A percentile compares a stretch with the other conserved stretches of the same genome.
These are phyloP conservation scores for Talaromyces funiculosus DNA, from an alignment of 2,329 filamentous ascomycete genomes.

Conservation along the genomic window DNA sequence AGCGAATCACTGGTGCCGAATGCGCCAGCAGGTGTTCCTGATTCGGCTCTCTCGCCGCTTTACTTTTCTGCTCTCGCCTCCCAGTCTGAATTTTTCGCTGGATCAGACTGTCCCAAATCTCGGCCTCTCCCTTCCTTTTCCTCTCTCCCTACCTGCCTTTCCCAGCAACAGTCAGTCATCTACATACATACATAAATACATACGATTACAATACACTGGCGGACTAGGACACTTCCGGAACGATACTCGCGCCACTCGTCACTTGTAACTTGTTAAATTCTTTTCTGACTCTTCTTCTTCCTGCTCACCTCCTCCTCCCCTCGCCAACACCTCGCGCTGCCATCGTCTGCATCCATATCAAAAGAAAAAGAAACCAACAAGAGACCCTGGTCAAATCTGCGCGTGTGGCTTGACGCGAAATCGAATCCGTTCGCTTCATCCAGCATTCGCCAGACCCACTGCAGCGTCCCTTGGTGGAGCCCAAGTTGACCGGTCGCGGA, in stretches of 20 bases:
- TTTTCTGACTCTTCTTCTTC: background rate
- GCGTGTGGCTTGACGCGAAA: conserved; percentile 31
- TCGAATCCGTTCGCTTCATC: conserved; percentile 18
- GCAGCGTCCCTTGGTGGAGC: conserved; percentile 27
- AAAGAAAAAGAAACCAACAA: background rate
- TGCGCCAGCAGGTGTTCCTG: background rate
- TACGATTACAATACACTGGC: background rate
- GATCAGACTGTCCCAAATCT: background rate
- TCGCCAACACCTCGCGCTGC: conserved; percentile 3
- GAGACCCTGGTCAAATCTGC: conserved; percentile 9
- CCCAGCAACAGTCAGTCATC: background rate
- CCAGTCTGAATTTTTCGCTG: background rate
- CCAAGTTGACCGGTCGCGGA: conserved; percentile 35
- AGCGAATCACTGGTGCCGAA: background rate
- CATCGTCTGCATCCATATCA: background rate
- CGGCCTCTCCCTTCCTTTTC: background rate
- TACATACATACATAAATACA: no score
- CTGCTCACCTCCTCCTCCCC: conserved; percentile 6
- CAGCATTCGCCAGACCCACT: conserved; percentile 32
- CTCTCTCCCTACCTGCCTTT: background rate
- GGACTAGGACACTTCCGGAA: background rate
- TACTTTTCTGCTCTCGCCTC: background rate
- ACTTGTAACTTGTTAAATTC: background rate
- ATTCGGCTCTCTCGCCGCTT: conserved; percentile 2
- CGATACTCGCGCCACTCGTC: background rate